These are phyloP conservation scores for Scutellaria baicalensis DNA, from an alignment of 257 asterid species.

Conservation along the genomic window DNA sequence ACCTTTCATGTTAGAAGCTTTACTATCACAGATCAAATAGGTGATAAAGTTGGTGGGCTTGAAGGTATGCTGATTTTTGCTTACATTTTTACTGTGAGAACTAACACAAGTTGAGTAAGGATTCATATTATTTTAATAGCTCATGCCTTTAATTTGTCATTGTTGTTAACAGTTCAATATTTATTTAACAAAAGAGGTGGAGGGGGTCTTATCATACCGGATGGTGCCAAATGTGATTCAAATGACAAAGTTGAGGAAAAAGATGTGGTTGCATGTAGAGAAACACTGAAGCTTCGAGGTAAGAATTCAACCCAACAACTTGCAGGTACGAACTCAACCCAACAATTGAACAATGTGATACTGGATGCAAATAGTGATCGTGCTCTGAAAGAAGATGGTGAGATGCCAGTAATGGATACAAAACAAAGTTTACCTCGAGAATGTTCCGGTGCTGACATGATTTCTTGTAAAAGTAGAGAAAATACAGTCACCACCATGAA, in stretches of 20 bases:
- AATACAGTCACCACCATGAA: constrained; percentile 1
- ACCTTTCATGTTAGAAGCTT: constrained; percentile 59
- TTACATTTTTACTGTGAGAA: neutral
- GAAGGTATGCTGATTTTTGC: constrained; percentile 43
- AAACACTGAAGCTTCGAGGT: constrained; percentile 20
- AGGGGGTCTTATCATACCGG: constrained; percentile 1
- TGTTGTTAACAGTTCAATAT: constrained; percentile 59
- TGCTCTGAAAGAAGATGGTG: constrained; percentile 16
- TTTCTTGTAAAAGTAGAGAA: constrained; percentile 12
- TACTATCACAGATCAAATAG: constrained; percentile 45
- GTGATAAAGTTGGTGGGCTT: constrained; percentile 63
- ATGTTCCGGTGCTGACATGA: constrained; percentile 1
- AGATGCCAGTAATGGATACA: constrained; percentile 15
- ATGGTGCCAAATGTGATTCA: constrained; percentile 22
- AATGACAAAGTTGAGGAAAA: constrained; percentile 19
- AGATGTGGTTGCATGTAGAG: constrained; percentile 16
- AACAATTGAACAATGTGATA: constrained; percentile 23
- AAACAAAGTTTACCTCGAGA: constrained; percentile 19
- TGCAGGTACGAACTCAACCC: constrained; percentile 24
- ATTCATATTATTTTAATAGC: constrained; percentile 11
- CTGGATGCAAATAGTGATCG: constrained; percentile 12
- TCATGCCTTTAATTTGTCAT: constrained; percentile 29
- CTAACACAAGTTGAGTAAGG: neutral
- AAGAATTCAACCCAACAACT: constrained; percentile 17
- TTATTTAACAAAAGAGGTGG: constrained; percentile 55